Conservation (phyloP, 257 asterid species). For the Solanum sejunctum region DNA sequence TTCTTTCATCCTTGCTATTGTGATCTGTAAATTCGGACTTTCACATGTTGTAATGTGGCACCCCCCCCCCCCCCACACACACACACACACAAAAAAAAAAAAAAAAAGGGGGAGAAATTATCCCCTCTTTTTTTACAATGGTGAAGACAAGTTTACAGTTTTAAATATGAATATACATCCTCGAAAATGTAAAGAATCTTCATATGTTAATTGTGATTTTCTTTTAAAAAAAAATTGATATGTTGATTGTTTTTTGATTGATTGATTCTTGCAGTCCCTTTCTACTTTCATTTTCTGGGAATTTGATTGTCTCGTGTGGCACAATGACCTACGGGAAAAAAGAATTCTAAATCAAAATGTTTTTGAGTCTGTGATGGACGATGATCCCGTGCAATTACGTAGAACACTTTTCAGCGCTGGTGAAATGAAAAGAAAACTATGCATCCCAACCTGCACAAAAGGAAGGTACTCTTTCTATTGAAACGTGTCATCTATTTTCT, state of each 20-base stretch:
- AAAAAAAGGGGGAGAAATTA: neutral
- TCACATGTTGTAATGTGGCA: slow-evolving; percentile 28
- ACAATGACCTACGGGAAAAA: neutral
- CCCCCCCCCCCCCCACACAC: neutral
- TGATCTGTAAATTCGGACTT: slow-evolving; percentile 19
- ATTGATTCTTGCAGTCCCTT: neutral
- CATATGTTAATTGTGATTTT: neutral
- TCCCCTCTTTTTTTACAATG: neutral
- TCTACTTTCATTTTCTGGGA: neutral
- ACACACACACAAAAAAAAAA: neutral
- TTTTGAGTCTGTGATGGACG: neutral
- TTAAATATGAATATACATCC: neutral
- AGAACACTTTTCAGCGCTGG: neutral
- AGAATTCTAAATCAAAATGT: neutral
- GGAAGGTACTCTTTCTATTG: neutral
- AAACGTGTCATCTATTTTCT: neutral
- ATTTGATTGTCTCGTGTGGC: neutral
- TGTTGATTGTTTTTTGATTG: neutral
- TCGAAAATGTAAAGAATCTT: neutral
- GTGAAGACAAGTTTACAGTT: neutral
- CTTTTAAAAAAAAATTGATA: neutral
- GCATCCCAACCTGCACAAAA: neutral
- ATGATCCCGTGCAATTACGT: neutral
- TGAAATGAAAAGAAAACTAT: neutral
- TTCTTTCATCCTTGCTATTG: slow-evolving; percentile 9